Evolutionary conservation across 495 filamentous ascomycete genomes (phyloP).

Genomic region (Pseudoneurospora amorphoporcata): DNA sequence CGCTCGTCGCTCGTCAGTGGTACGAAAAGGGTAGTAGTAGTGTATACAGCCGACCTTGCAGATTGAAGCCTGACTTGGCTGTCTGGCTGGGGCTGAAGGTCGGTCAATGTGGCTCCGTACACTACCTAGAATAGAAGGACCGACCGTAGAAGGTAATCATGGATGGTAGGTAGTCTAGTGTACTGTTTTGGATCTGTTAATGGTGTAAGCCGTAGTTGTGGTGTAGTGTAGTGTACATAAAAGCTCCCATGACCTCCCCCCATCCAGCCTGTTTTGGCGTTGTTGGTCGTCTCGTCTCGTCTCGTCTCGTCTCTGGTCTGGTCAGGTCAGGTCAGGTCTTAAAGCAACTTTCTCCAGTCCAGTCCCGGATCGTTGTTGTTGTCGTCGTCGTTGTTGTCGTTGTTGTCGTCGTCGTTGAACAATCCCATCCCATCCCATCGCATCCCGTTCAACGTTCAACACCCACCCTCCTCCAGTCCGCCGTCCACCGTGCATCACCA

Average conservation of each 20-base stretch:
- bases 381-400: no score
- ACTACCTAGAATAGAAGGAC: no score
- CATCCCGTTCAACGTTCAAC: no score
- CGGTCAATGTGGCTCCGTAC: background rate
- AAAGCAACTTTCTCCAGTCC: background rate
- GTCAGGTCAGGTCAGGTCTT: background rate
- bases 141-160: no score
- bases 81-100: background rate
- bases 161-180: background rate
- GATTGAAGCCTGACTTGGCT: background rate
- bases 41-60: background rate
- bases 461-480: no score
- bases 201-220: background rate
- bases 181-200: background rate
- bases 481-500: background rate
- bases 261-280: background rate
- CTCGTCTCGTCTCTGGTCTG: background rate
- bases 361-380: background rate
- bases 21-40: background rate
- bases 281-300: background rate
- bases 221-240: background rate
- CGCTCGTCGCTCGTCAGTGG: no score
- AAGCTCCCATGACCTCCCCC: background rate
- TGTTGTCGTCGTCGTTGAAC: no score
- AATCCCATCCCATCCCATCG: no score